Evolutionary conservation across 2,329 filamentous ascomycete species (phyloP).

Genomic region (Beauveria pseudobassiana): DNA sequence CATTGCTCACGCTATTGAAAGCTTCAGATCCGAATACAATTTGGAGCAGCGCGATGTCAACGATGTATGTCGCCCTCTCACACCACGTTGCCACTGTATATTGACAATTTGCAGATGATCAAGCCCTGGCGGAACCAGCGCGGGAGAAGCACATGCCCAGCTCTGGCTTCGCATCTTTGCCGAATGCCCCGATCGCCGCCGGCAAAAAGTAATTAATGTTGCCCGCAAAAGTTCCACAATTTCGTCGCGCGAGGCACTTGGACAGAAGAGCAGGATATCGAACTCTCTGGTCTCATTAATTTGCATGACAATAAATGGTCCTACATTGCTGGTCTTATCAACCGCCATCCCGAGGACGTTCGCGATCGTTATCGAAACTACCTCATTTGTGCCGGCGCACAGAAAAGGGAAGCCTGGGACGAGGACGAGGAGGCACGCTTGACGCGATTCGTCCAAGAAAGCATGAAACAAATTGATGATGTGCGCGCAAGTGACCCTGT

Average conservation of each 20-base stretch:
- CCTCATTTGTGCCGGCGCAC: slow-evolving; percentile 48
- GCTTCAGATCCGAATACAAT: slow-evolving; percentile 35
- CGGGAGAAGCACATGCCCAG: slow-evolving; percentile 28
- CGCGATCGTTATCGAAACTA: slow-evolving; percentile 66
- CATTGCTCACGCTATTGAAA: slow-evolving; percentile 34
- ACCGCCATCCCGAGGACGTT: slow-evolving; percentile 57
- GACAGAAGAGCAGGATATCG: slow-evolving; percentile 30
- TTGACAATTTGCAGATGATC: slow-evolving; percentile 25
- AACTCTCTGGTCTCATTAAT: slow-evolving; percentile 28
- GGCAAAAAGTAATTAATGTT: slow-evolving; percentile 47
- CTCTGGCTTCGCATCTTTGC: slow-evolving; percentile 45
- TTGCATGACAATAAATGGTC: slow-evolving; percentile 48
- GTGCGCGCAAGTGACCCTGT: slow-evolving; percentile 26
- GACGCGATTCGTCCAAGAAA: slow-evolving; percentile 43
- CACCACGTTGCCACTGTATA: slow-evolving; percentile 14
- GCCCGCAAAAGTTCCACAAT: slow-evolving; percentile 60
- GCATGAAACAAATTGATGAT: slow-evolving; percentile 40
- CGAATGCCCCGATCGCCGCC: slow-evolving; percentile 41
- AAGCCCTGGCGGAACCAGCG: slow-evolving; percentile 28
- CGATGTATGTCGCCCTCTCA: slow-evolving; percentile 26
- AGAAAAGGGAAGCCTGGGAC: slow-evolving; percentile 50
- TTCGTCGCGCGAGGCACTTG: slow-evolving; percentile 47
- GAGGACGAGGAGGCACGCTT: slow-evolving; percentile 51
- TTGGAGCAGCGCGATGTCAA: slow-evolving; percentile 41
- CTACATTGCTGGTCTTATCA: slow-evolving; percentile 52